These are phyloP conservation scores for Cicer judaicum DNA, from an alignment of 306 rosid genomes.

Conservation along the genomic window DNA sequence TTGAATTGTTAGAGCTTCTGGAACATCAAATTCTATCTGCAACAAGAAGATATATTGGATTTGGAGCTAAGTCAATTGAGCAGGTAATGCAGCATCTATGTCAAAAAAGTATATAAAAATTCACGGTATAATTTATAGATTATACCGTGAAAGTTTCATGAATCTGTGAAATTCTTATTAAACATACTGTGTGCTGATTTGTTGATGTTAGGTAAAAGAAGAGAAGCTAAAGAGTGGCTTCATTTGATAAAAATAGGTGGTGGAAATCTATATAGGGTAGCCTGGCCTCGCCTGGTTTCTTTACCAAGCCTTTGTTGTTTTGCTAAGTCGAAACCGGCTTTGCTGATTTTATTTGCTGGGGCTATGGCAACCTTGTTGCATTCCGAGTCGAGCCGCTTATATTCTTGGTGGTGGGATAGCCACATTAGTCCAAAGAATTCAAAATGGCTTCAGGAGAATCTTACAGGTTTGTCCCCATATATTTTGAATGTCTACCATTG, in stretches of 20 bases:
- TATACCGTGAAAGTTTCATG: slow-evolving; percentile 25
- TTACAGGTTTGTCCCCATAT: slow-evolving; percentile 65
- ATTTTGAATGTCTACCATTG: slow-evolving; percentile 10
- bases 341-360: slow-evolving; percentile 68
- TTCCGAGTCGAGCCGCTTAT: slow-evolving; percentile 87
- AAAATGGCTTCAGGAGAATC: slow-evolving; percentile 99
- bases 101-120: slow-evolving; percentile 11
- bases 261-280: slow-evolving; percentile 44
- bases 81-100: slow-evolving; percentile 43
- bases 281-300: slow-evolving; percentile 87
- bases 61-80: slow-evolving; percentile 42
- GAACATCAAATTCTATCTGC: slow-evolving; percentile 31
- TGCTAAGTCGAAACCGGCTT: slow-evolving; percentile 64
- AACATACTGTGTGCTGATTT: neutral
- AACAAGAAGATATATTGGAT: slow-evolving; percentile 9
- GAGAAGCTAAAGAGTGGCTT: slow-evolving; percentile 38
- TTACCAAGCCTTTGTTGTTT: slow-evolving; percentile 46
- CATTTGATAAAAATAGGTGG: slow-evolving; percentile 37
- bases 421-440: slow-evolving; percentile 95
- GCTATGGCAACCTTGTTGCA: slow-evolving; percentile 78
- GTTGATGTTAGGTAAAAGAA: slow-evolving; percentile 50
- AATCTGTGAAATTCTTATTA: slow-evolving; percentile 30
- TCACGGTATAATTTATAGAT: neutral
- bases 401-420: slow-evolving; percentile 99
- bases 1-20: slow-evolving; percentile 40